phyloP scores from a whole-genome alignment of 2,329 filamentous ascomycete genomes.

The Neurospora sp. region DNA sequence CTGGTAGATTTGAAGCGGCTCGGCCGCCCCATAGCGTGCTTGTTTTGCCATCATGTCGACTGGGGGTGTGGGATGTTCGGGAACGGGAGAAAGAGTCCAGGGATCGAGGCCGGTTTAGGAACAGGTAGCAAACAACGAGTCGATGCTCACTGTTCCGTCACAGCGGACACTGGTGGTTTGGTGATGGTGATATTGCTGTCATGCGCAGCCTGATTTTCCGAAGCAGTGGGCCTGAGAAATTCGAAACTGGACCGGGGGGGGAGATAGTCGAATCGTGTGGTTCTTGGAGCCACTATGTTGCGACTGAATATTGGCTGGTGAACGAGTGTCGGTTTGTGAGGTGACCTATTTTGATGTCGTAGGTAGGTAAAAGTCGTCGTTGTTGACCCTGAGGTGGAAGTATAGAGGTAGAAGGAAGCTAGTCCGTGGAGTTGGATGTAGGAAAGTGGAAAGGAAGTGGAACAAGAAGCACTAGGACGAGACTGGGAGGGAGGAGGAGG shows the following conservation, averaged over 20 bases:
- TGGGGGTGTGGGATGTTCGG: neutral
- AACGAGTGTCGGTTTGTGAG: neutral
- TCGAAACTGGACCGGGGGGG: neutral
- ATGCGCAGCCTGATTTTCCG: neutral
- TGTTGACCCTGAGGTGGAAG: neutral
- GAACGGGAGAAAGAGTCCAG: neutral
- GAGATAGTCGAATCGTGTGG: neutral
- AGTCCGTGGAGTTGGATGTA: neutral
- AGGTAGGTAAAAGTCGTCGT: neutral
- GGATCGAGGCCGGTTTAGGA: neutral
- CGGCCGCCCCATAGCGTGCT: constrained; percentile 36
- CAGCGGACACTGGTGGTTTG: neutral
- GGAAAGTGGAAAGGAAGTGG: neutral
- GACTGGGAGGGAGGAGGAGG: constrained; percentile 4
- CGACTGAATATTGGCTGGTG: neutral
- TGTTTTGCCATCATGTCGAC: constrained; percentile 38
- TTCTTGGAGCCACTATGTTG: neutral
- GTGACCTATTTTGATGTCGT: neutral
- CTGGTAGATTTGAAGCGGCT: constrained; percentile 42
- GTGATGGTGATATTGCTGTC: neutral
- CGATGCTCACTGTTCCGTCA: neutral
- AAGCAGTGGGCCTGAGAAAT: neutral
- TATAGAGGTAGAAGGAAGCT: neutral
- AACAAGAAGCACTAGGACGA: neutral
- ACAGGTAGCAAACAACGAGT: neutral